These are phyloP conservation scores for Entamoeba invadens DNA, from an alignment of 208 protist genomes.

Conservation along the genomic window DNA sequence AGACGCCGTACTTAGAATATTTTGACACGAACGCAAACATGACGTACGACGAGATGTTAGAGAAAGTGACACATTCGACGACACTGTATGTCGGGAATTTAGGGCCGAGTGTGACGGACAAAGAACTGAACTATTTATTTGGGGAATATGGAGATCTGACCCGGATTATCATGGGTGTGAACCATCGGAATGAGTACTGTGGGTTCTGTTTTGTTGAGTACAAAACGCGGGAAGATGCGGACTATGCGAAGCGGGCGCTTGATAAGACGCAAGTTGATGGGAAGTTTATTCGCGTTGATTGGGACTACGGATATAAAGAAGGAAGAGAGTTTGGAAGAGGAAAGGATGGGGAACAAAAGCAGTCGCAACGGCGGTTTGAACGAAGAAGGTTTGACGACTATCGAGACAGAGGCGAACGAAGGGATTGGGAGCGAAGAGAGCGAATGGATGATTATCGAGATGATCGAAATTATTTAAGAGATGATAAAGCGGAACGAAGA, in stretches of 20 bases:
- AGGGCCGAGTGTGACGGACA: constrained; percentile 85
- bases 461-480: background rate
- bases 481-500: background rate
- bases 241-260: constrained; percentile 62
- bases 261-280: constrained; percentile 55
- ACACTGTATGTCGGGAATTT: constrained; percentile 92
- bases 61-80: constrained; percentile 13
- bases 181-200: constrained; percentile 71
- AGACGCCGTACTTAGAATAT: background rate
- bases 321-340: constrained; percentile 66
- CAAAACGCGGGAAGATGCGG: constrained; percentile 63
- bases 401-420: background rate
- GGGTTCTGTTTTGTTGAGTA: constrained; percentile 95
- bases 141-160: constrained; percentile 66
- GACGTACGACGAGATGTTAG: background rate
- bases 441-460: background rate
- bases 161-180: constrained; percentile 86
- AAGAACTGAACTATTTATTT: constrained; percentile 81
- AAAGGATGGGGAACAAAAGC: constrained; percentile 45
- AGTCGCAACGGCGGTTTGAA: background rate
- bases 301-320: constrained; percentile 58
- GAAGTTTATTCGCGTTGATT: constrained; percentile 43
- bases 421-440: background rate
- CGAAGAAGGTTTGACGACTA: background rate
- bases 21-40: background rate